phyloP scores from a whole-genome alignment of 2,329 filamentous ascomycete species.

The Exserohilum rostratum region DNA sequence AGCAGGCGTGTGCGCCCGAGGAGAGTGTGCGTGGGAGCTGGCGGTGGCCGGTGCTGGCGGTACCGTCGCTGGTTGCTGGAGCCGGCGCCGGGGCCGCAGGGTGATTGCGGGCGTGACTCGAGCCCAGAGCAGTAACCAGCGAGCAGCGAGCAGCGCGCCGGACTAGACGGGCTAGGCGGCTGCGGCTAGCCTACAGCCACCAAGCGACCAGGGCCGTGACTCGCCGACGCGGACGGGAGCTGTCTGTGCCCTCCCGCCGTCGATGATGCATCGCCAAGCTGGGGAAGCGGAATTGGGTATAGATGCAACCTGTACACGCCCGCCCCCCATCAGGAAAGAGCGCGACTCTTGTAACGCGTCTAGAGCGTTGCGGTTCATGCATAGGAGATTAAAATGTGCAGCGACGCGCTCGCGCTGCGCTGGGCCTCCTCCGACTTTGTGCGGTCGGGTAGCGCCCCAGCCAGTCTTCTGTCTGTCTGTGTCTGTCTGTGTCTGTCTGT shows the following conservation, averaged over 20 bases:
- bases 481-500: too few species aligned
- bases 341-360: conserved; percentile 1
- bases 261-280: conserved; percentile 22
- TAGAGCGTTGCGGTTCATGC: conserved; percentile 12
- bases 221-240: conserved; percentile 11
- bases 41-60: neutral
- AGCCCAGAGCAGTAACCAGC: neutral
- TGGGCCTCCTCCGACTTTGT: neutral
- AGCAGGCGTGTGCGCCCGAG: neutral
- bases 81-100: neutral
- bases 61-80: too few species aligned
- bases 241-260: conserved; percentile 18
- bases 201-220: conserved; percentile 4
- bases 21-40: neutral
- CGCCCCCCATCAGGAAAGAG: conserved; percentile 11
- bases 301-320: neutral
- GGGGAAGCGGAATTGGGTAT: conserved; percentile 19
- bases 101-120: conserved; percentile 1
- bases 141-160: too few species aligned
- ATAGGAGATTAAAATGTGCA: conserved; percentile 10
- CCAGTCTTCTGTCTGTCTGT: too few species aligned
- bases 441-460: too few species aligned
- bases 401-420: neutral
- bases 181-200: conserved; percentile 6
- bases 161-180: conserved; percentile 4